These are phyloP conservation scores for Leccinum truebloodii DNA, from an alignment of 768 basidiomycete genomes.

Conservation along the genomic window DNA sequence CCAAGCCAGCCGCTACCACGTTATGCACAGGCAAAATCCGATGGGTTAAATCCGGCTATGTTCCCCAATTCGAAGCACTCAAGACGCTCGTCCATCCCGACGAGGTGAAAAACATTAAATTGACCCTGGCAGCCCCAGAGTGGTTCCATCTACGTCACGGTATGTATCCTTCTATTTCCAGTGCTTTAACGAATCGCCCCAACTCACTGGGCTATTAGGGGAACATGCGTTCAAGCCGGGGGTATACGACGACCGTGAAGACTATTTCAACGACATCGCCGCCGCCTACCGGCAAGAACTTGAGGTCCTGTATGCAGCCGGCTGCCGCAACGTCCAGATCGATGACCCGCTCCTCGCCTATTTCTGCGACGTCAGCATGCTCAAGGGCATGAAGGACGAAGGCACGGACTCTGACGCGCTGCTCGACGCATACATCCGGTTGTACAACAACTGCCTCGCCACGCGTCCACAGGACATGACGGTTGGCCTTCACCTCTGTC, in stretches of 20 bases:
- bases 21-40: conserved; percentile 58
- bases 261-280: conserved; percentile 51
- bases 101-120: conserved; percentile 67
- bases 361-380: conserved; percentile 63
- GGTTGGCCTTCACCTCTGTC: conserved; percentile 45
- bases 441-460: conserved; percentile 41
- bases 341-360: conserved; percentile 54
- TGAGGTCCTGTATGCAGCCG: conserved; percentile 44
- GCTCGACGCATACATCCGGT: conserved; percentile 56
- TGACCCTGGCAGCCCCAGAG: conserved; percentile 70
- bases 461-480: conserved; percentile 41
- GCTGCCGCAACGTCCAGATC: conserved; percentile 45
- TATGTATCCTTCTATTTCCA: conserved; percentile 17
- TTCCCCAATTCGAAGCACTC: conserved; percentile 61
- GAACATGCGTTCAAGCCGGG: conserved; percentile 23
- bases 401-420: conserved; percentile 63
- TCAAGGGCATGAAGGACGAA: conserved; percentile 57
- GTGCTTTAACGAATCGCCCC: neutral
- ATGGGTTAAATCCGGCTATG: conserved; percentile 60
- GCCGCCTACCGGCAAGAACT: conserved; percentile 48
- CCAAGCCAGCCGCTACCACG: conserved; percentile 22
- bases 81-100: conserved; percentile 57
- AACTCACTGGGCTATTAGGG: conserved; percentile 12
- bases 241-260: conserved; percentile 32
- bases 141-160: conserved; percentile 55